phyloP scores from a whole-genome alignment of 495 filamentous ascomycete genomes.

The Lasiosphaeriaceae sp. region DNA sequence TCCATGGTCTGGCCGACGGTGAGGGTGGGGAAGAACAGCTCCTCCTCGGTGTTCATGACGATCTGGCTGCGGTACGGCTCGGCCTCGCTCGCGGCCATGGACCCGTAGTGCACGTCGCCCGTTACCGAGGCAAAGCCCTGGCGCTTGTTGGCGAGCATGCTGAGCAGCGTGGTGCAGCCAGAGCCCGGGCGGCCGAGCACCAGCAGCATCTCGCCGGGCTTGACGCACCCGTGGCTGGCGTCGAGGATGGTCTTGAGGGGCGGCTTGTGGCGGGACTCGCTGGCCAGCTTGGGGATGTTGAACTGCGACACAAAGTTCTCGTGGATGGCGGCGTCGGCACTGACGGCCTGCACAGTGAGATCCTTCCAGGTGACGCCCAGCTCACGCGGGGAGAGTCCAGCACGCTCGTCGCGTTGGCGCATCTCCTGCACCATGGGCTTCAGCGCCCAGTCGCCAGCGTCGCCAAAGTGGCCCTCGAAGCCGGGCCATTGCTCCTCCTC shows the following conservation, averaged over 20 bases:
- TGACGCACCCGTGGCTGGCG: constrained; percentile 43
- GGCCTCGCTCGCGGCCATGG: constrained; percentile 44
- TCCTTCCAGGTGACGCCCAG: constrained; percentile 58
- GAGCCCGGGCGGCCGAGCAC: constrained; percentile 72
- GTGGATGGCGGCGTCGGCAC: constrained; percentile 37
- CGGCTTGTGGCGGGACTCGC: constrained; percentile 42
- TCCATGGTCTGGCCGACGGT: constrained; percentile 59
- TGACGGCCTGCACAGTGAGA: constrained; percentile 53
- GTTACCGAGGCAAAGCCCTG: constrained; percentile 63
- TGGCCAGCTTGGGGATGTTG: constrained; percentile 45
- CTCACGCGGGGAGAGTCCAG: constrained; percentile 47
- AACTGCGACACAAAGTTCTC: constrained; percentile 52
- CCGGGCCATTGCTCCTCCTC: too few relatives aligned
- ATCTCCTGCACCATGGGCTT: constrained; percentile 43
- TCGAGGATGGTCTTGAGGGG: constrained; percentile 61
- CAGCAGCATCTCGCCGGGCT: constrained; percentile 76
- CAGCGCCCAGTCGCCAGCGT: constrained; percentile 32
- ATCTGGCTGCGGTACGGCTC: constrained; percentile 64
- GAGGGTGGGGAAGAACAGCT: constrained; percentile 60
- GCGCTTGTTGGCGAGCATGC: constrained; percentile 67
- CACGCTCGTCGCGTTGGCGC: constrained; percentile 42
- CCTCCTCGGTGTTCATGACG: constrained; percentile 50
- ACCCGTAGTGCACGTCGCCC: constrained; percentile 68
- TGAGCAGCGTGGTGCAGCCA: constrained; percentile 81
- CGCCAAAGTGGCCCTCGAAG: too few relatives aligned